Base-by-base conservation (phyloP, 768 basidiomycete species). In the Boletus vinaceobasis region DNA sequence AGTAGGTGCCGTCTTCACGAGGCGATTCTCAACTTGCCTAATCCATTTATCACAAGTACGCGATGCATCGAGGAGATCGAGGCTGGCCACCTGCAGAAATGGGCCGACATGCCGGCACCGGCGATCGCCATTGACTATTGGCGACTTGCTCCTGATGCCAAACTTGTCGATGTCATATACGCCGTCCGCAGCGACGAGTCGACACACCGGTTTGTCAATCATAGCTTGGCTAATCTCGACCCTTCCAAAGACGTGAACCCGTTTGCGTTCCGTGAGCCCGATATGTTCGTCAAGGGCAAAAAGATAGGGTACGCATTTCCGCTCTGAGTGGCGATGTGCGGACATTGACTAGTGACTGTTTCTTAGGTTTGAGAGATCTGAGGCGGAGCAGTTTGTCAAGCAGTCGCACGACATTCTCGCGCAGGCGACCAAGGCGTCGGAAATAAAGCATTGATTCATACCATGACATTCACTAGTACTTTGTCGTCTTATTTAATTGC, bases 71-170 rank as follows among this genome's bases (percentile, higher is more conserved):
- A 81, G 39, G 93, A 98, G 53, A 77, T 99, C 38, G 88, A 95
- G 64, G 77, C 78, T 5, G 92, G 92, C 15, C 83, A 78, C 46
- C 76, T 96, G 52, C 92, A 93, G 1, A 84, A 87, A 66, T 95
- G 93, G 91, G 75, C 78, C 31, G 75, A 87, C 65, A 72, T 77
- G 64, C 80, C 88, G 36, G 90, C 93, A 7, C 95, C 94, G 0
- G 77, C 82, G 63, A 96, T 98, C 67, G 89, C 95, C 8, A 93
- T 91, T 58, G 94, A 98, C 67, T 98, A 98, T 72, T 98, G 96
- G 93, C 83, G 93, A 23, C 78, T 96, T 32, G 66, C 70, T 3
- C 73, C 81, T 3, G 69, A 88, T 61, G 89, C 93, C 0, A 93
- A 82, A 62, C 74, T 98, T 55, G 75, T 92, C 19, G 96, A 98